Conservation (phyloP, 805 yeast species). For the Nakazawaea sp. region DNA sequence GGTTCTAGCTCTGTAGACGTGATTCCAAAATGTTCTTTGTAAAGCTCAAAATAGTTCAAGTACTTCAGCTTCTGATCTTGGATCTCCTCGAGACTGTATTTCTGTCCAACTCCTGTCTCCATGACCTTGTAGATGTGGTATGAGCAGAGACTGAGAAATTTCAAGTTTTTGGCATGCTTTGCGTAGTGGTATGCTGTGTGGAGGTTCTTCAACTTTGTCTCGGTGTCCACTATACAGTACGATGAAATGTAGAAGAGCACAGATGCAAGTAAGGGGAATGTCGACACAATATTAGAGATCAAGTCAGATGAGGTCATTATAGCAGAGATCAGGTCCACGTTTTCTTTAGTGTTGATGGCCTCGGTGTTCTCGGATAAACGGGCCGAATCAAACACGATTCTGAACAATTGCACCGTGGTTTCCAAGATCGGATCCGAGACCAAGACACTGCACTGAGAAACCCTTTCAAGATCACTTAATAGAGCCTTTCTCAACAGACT, state of each 20-base stretch:
- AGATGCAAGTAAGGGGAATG: constrained; percentile 3
- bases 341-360: not conserved
- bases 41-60: constrained; percentile 1
- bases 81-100: constrained; percentile 8
- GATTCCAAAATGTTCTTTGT: not conserved
- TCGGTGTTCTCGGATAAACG: constrained; percentile 3
- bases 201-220: constrained; percentile 4
- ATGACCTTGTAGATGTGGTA: constrained; percentile 3
- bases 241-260: constrained; percentile 7
- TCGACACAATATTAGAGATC: not conserved
- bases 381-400: constrained; percentile 4
- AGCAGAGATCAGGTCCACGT: not conserved
- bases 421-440: constrained; percentile 1
- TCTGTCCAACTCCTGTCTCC: not conserved
- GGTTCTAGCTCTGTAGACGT: not conserved
- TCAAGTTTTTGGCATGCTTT: not conserved
- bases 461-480: constrained; percentile 1
- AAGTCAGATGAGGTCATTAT: constrained; percentile 1
- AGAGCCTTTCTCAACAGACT: constrained; percentile 2
- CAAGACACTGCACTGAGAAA: not conserved
- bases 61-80: constrained; percentile 5
- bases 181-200: constrained; percentile 7
- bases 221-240: not conserved
- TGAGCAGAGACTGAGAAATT: constrained; percentile 1
- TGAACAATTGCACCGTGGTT: constrained; percentile 2